These are phyloP conservation scores for Macrocybe gigantea DNA, from an alignment of 768 basidiomycete species.

Conservation along the genomic window DNA sequence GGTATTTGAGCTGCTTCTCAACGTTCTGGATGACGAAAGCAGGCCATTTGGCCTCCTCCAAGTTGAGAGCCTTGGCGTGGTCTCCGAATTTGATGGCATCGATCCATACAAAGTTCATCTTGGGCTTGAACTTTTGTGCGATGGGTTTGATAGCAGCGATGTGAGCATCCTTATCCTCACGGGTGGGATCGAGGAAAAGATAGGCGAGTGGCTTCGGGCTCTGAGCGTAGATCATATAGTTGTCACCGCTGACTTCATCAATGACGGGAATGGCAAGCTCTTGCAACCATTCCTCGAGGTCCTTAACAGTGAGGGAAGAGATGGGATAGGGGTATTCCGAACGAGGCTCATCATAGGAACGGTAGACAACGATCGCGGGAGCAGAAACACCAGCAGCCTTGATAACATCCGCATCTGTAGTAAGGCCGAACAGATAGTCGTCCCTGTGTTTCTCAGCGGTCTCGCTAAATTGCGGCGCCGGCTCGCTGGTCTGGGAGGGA, in stretches of 20 bases:
- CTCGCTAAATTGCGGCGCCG: slow-evolving; percentile 68
- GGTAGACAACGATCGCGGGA: slow-evolving; percentile 89
- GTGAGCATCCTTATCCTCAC: slow-evolving; percentile 55
- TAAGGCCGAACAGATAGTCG: slow-evolving; percentile 86
- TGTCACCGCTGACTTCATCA: slow-evolving; percentile 91
- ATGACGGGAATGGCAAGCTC: slow-evolving; percentile 83
- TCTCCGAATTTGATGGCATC: slow-evolving; percentile 94
- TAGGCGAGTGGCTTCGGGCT: slow-evolving; percentile 89
- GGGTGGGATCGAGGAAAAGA: slow-evolving; percentile 83
- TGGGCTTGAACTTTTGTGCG: slow-evolving; percentile 76
- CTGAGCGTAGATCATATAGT: slow-evolving; percentile 79
- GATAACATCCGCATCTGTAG: slow-evolving; percentile 65
- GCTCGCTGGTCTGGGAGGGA: slow-evolving; percentile 62
- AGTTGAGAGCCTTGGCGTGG: slow-evolving; percentile 92
- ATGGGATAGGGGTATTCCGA: slow-evolving; percentile 63
- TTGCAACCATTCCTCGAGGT: slow-evolving; percentile 73
- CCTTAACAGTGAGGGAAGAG: slow-evolving; percentile 46
- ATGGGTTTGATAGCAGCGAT: slow-evolving; percentile 69
- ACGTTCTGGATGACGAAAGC: slow-evolving; percentile 91
- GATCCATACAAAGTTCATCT: slow-evolving; percentile 97
- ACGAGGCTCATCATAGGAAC: slow-evolving; percentile 81
- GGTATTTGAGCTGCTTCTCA: slow-evolving; percentile 81
- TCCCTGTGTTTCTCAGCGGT: slow-evolving; percentile 88
- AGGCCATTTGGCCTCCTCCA: slow-evolving; percentile 84
- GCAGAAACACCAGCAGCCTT: slow-evolving; percentile 68